Evolutionary conservation across 176 grass and related monocot genomes (phyloP).

Genomic region (Rhipidocladum racemiflorum): DNA sequence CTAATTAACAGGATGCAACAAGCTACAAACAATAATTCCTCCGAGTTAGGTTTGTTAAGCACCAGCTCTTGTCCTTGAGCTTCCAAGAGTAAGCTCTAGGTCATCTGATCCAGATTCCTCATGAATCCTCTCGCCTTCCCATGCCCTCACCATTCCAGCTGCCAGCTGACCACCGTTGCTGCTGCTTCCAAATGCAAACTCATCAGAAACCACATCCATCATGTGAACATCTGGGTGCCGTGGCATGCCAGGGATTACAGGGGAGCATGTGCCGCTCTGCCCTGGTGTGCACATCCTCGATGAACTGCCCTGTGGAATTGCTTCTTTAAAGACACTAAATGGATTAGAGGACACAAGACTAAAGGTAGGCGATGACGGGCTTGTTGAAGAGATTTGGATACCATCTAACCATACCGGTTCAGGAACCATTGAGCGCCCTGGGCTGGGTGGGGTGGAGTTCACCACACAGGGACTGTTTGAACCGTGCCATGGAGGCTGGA

Average conservation of each 20-base stretch:
- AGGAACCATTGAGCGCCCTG: conserved; percentile 30
- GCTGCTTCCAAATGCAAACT: conserved; percentile 87
- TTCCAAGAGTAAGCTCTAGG: conserved; percentile 83
- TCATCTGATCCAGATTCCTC: conserved; percentile 82
- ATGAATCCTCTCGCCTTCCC: conserved; percentile 94
- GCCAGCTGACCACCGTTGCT: conserved; percentile 35
- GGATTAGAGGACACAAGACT: conserved; percentile 81
- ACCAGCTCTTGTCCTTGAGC: conserved; percentile 41
- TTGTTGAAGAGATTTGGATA: conserved; percentile 61
- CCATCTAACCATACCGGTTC: conserved; percentile 74
- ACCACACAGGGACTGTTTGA: conserved; percentile 57
- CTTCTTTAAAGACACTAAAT: conserved; percentile 62
- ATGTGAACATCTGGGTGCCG: conserved; percentile 47
- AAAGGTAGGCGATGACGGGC: conserved; percentile 70
- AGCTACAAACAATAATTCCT: conserved; percentile 25
- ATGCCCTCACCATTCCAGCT: conserved; percentile 55
- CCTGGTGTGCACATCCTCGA: conserved; percentile 71
- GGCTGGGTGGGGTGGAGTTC: conserved; percentile 72
- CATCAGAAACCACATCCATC: conserved; percentile 52
- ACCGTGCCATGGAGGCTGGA: conserved; percentile 59
- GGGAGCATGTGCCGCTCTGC: conserved; percentile 84
- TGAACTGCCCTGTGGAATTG: conserved; percentile 9
- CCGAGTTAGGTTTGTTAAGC: conserved; percentile 31
- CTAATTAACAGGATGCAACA: conserved; percentile 29
- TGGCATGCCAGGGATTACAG: conserved; percentile 37